These are phyloP conservation scores for Lentinula boryana DNA, from an alignment of 768 basidiomycete genomes.

Conservation along the genomic window DNA sequence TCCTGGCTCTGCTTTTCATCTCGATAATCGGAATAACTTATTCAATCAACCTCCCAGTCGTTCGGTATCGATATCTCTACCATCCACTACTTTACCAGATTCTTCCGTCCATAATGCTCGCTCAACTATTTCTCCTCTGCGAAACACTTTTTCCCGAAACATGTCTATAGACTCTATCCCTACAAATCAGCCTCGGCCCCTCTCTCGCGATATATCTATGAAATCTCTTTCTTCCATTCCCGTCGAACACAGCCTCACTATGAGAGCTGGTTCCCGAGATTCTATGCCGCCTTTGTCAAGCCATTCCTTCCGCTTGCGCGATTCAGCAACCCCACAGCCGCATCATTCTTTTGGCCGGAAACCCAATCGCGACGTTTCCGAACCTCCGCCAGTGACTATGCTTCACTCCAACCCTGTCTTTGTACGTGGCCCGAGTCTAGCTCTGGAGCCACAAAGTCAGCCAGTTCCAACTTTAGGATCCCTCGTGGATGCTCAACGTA, in stretches of 20 bases:
- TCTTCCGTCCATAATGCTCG: slow-evolving; percentile 26
- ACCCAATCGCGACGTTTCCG: slow-evolving; percentile 53
- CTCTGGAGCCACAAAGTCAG: slow-evolving; percentile 17
- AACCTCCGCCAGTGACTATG: slow-evolving; percentile 61
- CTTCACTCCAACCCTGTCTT: slow-evolving; percentile 66
- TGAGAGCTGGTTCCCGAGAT: slow-evolving; percentile 25
- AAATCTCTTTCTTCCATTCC: slow-evolving; percentile 19
- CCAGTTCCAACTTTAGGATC: slow-evolving; percentile 49
- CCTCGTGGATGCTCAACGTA: slow-evolving; percentile 50
- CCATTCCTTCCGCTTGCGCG: slow-evolving; percentile 57
- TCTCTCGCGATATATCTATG: slow-evolving; percentile 36
- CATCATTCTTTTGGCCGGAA: slow-evolving; percentile 62
- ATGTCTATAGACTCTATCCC: slow-evolving; percentile 66
- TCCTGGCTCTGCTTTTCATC: slow-evolving; percentile 36
- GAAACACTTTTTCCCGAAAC: slow-evolving; percentile 42
- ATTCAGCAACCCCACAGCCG: slow-evolving; percentile 69
- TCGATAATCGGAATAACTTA: slow-evolving; percentile 13
- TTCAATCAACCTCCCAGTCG: slow-evolving; percentile 15
- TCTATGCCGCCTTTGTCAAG: slow-evolving; percentile 37
- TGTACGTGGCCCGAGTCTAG: slow-evolving; percentile 49
- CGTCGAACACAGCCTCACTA: not conserved
- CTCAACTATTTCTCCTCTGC: slow-evolving; percentile 40
- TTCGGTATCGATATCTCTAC: slow-evolving; percentile 19
- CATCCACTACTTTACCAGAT: slow-evolving; percentile 20
- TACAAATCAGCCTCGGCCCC: slow-evolving; percentile 27